A percentile compares a stretch with the other conserved stretches of the same genome.
phyloP scores from a whole-genome alignment of 2,329 filamentous ascomycete species.

The Sporothrix dimorphospora region DNA sequence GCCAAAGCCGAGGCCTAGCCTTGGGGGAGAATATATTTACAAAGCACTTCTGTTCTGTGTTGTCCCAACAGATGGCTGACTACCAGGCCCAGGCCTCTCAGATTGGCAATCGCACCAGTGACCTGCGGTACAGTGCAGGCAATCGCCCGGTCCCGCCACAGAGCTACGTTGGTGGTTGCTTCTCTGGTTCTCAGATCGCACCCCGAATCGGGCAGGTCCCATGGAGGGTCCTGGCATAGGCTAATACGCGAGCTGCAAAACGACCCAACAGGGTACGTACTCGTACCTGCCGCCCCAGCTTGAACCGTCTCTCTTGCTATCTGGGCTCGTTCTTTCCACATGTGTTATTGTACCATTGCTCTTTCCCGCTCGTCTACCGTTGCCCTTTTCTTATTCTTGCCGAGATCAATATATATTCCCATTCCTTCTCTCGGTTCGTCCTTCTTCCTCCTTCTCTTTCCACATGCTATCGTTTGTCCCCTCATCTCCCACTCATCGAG shows the following conservation, averaged over 20 bases:
- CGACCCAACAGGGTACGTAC: background rate
- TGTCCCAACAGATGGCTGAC: background rate
- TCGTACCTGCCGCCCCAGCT: background rate
- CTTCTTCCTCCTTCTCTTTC: background rate
- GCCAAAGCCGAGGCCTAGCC: background rate
- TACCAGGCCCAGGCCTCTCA: background rate
- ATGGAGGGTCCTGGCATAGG: background rate
- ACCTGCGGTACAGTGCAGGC: background rate
- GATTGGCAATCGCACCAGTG: background rate
- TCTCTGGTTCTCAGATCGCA: background rate
- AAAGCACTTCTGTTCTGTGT: background rate
- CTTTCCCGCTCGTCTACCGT: constrained; percentile 5
- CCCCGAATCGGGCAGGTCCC: constrained; percentile 15
- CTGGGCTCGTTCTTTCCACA: background rate
- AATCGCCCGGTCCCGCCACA: background rate
- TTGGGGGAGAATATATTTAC: background rate
- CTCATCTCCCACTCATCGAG: background rate
- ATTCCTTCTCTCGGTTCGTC: background rate
- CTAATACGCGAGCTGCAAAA: background rate
- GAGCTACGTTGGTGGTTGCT: background rate
- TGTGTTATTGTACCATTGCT: background rate
- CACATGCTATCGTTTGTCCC: background rate
- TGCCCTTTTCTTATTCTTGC: background rate
- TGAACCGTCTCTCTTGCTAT: background rate
- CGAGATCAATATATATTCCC: background rate